Conservation (phyloP, 495 filamentous ascomycete species). For the Xylaria flabelliformis region DNA sequence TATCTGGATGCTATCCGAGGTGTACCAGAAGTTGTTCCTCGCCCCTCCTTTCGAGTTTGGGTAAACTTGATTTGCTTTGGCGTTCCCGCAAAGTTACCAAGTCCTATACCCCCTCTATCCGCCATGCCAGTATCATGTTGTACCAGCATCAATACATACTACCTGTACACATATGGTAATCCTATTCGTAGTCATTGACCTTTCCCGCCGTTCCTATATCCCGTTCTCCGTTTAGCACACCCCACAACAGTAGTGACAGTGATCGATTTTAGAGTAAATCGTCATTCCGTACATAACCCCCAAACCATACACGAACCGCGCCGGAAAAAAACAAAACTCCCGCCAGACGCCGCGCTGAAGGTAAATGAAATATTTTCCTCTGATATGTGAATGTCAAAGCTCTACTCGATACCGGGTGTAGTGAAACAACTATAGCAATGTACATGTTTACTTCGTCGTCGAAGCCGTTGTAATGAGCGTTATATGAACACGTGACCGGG, state of each 20-base stretch:
- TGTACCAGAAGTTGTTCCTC: background rate
- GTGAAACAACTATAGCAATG: slow-evolving; percentile 10
- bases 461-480: slow-evolving; percentile 19
- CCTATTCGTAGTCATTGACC: background rate
- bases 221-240: background rate
- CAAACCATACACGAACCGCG: slow-evolving; percentile 17
- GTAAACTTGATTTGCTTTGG: background rate
- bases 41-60: background rate
- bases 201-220: background rate
- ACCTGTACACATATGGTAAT: background rate
- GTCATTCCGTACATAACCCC: slow-evolving; percentile 17
- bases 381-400: slow-evolving; percentile 15
- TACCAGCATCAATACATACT: background rate
- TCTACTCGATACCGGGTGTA: background rate
- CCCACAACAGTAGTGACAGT: slow-evolving; percentile 11
- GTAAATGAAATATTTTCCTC: slow-evolving; percentile 19
- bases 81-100: background rate
- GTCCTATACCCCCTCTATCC: no score
- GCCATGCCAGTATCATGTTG: background rate
- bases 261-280: background rate
- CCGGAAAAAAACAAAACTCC: slow-evolving; percentile 13
- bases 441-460: slow-evolving; percentile 18
- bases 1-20: background rate
- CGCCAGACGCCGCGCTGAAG: slow-evolving; percentile 27
- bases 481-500: slow-evolving; percentile 40